These are phyloP conservation scores for Pyricularia grisea DNA, from an alignment of 2,329 filamentous ascomycete genomes.

Conservation along the genomic window DNA sequence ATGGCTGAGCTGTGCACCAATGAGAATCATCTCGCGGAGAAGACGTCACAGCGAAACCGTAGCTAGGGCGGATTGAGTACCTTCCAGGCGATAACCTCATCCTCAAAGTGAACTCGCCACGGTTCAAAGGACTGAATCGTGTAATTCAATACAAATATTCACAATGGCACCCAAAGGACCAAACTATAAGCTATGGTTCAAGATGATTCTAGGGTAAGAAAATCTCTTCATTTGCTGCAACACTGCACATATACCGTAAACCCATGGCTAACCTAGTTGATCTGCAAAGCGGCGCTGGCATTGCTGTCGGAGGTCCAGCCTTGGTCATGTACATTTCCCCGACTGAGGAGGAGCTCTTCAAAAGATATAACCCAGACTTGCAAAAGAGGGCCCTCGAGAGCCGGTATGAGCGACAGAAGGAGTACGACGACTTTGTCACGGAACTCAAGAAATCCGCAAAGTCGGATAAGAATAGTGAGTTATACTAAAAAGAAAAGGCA, in stretches of 20 bases:
- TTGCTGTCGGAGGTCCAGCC: slow-evolving; percentile 78
- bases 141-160: slow-evolving; percentile 2
- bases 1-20: neutral
- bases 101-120: neutral
- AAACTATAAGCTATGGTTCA: slow-evolving; percentile 52
- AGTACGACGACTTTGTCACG: slow-evolving; percentile 81
- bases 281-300: slow-evolving; percentile 50
- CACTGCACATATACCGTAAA: neutral
- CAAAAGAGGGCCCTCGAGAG: slow-evolving; percentile 78
- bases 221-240: neutral
- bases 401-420: slow-evolving; percentile 64
- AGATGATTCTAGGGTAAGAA: slow-evolving; percentile 62
- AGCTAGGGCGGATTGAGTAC: neutral
- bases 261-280: neutral
- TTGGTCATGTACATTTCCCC: slow-evolving; percentile 73
- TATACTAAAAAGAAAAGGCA: neutral
- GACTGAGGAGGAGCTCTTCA: slow-evolving; percentile 84
- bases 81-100: neutral
- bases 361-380: slow-evolving; percentile 91
- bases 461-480: slow-evolving; percentile 81
- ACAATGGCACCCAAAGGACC: slow-evolving; percentile 35
- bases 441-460: slow-evolving; percentile 83
- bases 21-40: neutral
- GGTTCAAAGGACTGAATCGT: neutral
- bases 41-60: neutral